Base-by-base conservation (phyloP, 768 basidiomycete species). In the Agaricus sinodeliciosus region DNA sequence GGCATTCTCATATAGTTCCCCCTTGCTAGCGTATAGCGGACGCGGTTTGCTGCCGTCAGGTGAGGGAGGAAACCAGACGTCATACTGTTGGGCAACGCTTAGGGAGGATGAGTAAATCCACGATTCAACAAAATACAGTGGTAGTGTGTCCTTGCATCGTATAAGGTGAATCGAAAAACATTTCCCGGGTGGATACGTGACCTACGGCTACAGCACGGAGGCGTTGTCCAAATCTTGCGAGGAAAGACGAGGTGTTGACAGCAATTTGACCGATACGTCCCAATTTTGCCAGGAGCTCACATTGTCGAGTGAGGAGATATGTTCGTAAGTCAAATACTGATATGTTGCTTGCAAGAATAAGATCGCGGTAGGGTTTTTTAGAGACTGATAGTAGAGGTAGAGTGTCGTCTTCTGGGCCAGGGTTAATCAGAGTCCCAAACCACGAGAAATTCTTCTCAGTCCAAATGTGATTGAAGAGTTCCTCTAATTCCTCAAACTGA, bases 101-200 rank as follows among this genome's bases (percentile, higher is more conserved):
- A 94, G 73, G 16, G 91, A 84, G 0, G 94, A 91, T 15, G 89
- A 91, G 67, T 92, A 97, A 31, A 80, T 86, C 96, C 96, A 99
- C 0, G 90, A 86, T 63, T 96, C 90, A 31, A 96, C 74, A 64
- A 95, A 96, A 62, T 85, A 80, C 15, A 72, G 70, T 0, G 87
- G 78, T 19, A 88, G 70, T 3, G 72, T 75, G 31, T 61, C 64
- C 80, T 84, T 55, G 25, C 13, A 58, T 40, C 56, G 61, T 55
- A 18, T 40, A 34, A 34, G 42, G 4, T 13, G 25, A 48, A 57
- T 25, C 36, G 34, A 49, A 58, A 7, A 39, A 34, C 3, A 55
- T 71, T 45, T 49, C 85, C 7, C 31, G 3, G 31, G 11, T 31
- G 7, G 31, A 31, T 31, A 8, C 31, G 11, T 11, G 31, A 31